Conservation (phyloP, 306 rosid genomes). For the Ceratonia siliqua region DNA sequence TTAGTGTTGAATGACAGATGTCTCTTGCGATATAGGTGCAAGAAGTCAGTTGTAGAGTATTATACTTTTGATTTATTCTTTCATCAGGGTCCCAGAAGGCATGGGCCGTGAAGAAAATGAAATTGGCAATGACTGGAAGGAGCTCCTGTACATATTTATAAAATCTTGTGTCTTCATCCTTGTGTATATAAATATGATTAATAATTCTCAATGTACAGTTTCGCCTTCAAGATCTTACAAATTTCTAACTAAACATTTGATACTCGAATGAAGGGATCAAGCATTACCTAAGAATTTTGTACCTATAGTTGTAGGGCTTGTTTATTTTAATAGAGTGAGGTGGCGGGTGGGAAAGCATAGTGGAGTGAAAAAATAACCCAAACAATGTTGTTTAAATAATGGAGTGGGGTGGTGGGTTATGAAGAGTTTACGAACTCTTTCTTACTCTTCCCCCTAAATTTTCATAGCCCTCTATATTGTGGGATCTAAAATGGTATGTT, state of each 20-base stretch:
- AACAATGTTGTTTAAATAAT: too few species aligned
- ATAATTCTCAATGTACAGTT: slow-evolving; percentile 26
- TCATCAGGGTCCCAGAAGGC: slow-evolving; percentile 23
- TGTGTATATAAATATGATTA: slow-evolving; percentile 42
- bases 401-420: too few species aligned
- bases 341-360: too few species aligned
- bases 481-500: too few species aligned
- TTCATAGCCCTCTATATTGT: too few species aligned
- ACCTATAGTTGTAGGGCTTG: too few species aligned
- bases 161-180: slow-evolving; percentile 33
- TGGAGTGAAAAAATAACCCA: too few species aligned
- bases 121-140: slow-evolving; percentile 33
- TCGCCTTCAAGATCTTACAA: slow-evolving; percentile 1
- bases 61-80: slow-evolving; percentile 18
- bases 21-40: slow-evolving; percentile 19
- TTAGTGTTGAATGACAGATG: slow-evolving; percentile 33
- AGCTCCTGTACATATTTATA: slow-evolving; percentile 36
- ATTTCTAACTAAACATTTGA: background rate
- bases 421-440: too few species aligned
- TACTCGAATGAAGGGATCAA: background rate
- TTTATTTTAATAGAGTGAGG: too few species aligned
- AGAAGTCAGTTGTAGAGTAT: slow-evolving; percentile 6
- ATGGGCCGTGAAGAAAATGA: slow-evolving; percentile 23
- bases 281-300: too few species aligned
- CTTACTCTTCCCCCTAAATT: too few species aligned